Evolutionary conservation across 371 early-diverging fungal genomes (phyloP), one percentile per base, ranked within the genome.

Genomic region (Chytridiales sp.): DNA sequence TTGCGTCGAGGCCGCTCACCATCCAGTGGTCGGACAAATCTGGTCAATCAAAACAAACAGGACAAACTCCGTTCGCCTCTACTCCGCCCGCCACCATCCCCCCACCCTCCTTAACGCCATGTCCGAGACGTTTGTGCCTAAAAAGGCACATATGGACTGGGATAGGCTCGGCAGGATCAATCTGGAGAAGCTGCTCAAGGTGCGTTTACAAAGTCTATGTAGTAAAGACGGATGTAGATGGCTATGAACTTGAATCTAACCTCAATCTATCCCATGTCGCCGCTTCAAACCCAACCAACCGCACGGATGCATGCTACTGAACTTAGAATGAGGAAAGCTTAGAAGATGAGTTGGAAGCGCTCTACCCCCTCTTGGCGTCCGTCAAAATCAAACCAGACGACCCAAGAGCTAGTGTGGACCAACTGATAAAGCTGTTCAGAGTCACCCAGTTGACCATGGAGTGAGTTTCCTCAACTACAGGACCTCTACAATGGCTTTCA

Each of bases 361-460:
- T 72, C 8, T 72, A 68, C 51, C 61, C 65, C 27, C 42, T 58
- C 13, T 51, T 72, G 19, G 66, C 61, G 27, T 42, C 61, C 5
- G 50, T 62, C 15, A 54, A 44, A 8, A 46, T 73, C 2, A 54
- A 59, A 15, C 50, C 42, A 21, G 58, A 47, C 8, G 73, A 73
- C 41, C 50, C 61, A 41, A 57, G 43, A 26, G 73, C 68, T 8
- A 64, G 69, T 1, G 53, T 62, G 11, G 64, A 60, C 15, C 62
- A 65, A 31, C 9, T 73, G 19, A 22, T 62, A n/a, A 67, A 68
- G 30, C 47, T 73, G 21, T 69, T 73, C 39, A 46, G 49, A 30
- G 39, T 73, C 13, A 59, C 68, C 24, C 67, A 73, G 51, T 42
- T 59, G n/a, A 65, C 63, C 24, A 65, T 73, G 67, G 67, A 73